Conservation (phyloP, 495 filamentous ascomycete genomes). For the Aspergillus asperescens region DNA sequence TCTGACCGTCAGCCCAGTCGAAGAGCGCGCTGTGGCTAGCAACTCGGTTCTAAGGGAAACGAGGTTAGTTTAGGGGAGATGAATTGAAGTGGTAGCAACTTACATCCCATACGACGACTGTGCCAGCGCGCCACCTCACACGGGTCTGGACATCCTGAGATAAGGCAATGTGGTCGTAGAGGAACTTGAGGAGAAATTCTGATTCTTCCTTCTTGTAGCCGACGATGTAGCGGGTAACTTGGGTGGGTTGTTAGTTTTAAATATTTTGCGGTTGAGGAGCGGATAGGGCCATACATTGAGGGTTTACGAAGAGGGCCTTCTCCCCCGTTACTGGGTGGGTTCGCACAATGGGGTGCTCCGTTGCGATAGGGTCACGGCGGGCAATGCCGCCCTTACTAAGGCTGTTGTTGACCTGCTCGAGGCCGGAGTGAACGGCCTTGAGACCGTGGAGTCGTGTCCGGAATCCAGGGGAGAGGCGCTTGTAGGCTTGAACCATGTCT, state of each 20-base stretch:
- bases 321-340: slow-evolving; percentile 60
- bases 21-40: slow-evolving; percentile 72
- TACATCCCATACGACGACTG: slow-evolving; percentile 60
- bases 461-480: slow-evolving; percentile 52
- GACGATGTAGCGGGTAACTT: slow-evolving; percentile 56
- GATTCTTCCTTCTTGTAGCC: slow-evolving; percentile 66
- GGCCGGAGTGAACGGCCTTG: slow-evolving; percentile 53
- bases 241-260: slow-evolving; percentile 4
- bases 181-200: slow-evolving; percentile 58
- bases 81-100: slow-evolving; percentile 16
- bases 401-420: slow-evolving; percentile 49
- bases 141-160: slow-evolving; percentile 55
- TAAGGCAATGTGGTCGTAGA: slow-evolving; percentile 58
- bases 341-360: slow-evolving; percentile 56
- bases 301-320: slow-evolving; percentile 82
- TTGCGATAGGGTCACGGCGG: slow-evolving; percentile 49
- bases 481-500: slow-evolving; percentile 53
- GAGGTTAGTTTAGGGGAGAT: background rate
- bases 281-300: slow-evolving; percentile 59
- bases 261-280: background rate
- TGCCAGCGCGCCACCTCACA: slow-evolving; percentile 52
- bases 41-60: slow-evolving; percentile 56
- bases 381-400: slow-evolving; percentile 46
- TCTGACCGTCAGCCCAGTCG: slow-evolving; percentile 75
- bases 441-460: slow-evolving; percentile 54